These are phyloP conservation scores for Aethionema arabicum DNA, from an alignment of 345 rosid species.

Conservation along the genomic window DNA sequence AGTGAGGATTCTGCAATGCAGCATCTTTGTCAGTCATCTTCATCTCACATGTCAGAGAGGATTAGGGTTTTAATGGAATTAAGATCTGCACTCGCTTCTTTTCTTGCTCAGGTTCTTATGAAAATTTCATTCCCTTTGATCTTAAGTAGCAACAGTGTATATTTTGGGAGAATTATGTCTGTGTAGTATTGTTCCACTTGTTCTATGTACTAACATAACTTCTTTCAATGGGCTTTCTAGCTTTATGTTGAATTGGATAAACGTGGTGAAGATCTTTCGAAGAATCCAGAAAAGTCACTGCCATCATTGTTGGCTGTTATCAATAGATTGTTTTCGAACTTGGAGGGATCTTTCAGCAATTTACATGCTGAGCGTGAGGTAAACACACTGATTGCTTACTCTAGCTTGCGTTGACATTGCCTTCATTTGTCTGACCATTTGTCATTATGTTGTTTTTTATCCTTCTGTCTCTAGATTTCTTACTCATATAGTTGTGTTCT, in stretches of 20 bases:
- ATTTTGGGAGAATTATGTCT: neutral
- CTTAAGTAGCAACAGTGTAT: neutral
- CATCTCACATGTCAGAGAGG: slow-evolving; percentile 68
- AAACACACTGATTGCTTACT: slow-evolving; percentile 1
- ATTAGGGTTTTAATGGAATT: slow-evolving; percentile 51
- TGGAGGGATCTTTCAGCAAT: slow-evolving; percentile 70
- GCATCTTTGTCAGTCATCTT: slow-evolving; percentile 59
- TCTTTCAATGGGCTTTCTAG: slow-evolving; percentile 41
- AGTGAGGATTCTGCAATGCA: slow-evolving; percentile 52
- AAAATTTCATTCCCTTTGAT: neutral
- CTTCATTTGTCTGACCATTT: slow-evolving; percentile 16
- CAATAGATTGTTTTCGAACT: slow-evolving; percentile 52
- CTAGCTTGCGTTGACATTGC: slow-evolving; percentile 1
- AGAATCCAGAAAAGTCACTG: slow-evolving; percentile 62
- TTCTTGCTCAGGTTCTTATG: slow-evolving; percentile 76
- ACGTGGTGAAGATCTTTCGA: slow-evolving; percentile 63
- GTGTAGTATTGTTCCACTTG: neutral
- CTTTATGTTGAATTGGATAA: slow-evolving; percentile 71
- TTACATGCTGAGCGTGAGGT: slow-evolving; percentile 66
- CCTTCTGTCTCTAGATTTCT: slow-evolving; percentile 17
- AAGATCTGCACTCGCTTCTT: slow-evolving; percentile 69
- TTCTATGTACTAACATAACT: slow-evolving; percentile 10
- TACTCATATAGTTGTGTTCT: slow-evolving; percentile 2
- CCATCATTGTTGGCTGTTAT: slow-evolving; percentile 52
- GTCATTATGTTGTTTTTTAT: neutral